Percentiles rank a stretch among this genome's conserved stretches.
These are phyloP conservation scores for Trichomonas tenax DNA, from an alignment of 208 protist species.

Conservation along the genomic window DNA sequence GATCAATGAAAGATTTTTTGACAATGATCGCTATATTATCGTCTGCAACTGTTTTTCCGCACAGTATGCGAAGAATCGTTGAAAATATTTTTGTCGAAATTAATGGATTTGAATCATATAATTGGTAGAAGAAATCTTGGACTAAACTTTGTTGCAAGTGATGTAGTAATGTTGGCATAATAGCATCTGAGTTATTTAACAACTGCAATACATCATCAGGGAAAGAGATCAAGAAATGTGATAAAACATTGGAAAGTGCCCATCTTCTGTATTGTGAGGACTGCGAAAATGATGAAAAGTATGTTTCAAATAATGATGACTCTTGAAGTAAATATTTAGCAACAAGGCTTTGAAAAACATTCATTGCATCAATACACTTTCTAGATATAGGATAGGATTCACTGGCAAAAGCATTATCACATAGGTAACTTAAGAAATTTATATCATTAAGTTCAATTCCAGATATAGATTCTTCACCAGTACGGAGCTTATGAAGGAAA, in stretches of 20 bases:
- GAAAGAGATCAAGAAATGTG: not conserved
- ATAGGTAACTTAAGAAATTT: not conserved
- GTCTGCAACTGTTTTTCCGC: not conserved
- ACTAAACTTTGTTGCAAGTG: not conserved
- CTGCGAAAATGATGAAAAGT: not conserved
- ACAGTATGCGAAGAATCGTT: not conserved
- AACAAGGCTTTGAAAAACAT: not conserved
- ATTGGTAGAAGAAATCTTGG: not conserved
- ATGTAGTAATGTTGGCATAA: not conserved
- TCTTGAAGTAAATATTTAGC: not conserved
- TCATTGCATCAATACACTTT: not conserved
- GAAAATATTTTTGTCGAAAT: not conserved
- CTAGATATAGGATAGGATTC: not conserved
- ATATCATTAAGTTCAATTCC: not conserved
- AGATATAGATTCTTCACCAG: not conserved
- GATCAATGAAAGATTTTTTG: not conserved
- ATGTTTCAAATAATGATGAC: not conserved
- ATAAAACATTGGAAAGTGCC: not conserved
- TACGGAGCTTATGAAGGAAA: not conserved
- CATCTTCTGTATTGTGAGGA: not conserved
- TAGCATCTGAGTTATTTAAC: not conserved
- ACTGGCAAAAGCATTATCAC: not conserved
- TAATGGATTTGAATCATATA: not conserved
- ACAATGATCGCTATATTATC: not conserved
- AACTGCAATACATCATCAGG: not conserved